These are phyloP conservation scores for Oryza meyeriana DNA, from an alignment of 176 grass and related monocot genomes.

Conservation along the genomic window DNA sequence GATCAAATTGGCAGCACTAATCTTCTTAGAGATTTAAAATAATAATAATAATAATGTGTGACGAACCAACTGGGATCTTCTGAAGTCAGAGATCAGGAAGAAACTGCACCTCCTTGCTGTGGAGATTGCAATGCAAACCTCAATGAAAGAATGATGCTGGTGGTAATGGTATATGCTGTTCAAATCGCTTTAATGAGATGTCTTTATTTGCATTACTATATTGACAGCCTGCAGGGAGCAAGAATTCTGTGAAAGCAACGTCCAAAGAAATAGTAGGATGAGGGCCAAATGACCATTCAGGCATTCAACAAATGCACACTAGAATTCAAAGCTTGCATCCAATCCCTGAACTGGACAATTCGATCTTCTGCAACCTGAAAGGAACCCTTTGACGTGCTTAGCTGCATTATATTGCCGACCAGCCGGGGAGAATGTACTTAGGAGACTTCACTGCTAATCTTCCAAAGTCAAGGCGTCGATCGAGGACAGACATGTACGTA, in stretches of 20 bases:
- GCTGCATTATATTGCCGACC: background rate
- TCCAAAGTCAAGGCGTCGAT: constrained; percentile 2
- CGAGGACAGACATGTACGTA: background rate
- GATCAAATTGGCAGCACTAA: background rate
- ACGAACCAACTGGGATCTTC: constrained; percentile 22
- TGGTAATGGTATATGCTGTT: constrained; percentile 45
- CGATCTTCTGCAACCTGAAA: constrained; percentile 19
- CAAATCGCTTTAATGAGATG: background rate
- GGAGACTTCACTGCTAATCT: constrained; percentile 21
- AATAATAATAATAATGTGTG: constrained; percentile 20
- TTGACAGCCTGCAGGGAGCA: constrained; percentile 30
- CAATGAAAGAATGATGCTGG: constrained; percentile 22
- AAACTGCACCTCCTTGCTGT: background rate
- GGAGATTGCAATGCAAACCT: constrained; percentile 16
- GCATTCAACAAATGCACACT: background rate
- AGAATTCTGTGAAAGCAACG: constrained; percentile 8
- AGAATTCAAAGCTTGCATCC: background rate
- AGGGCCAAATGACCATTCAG: constrained; percentile 21
- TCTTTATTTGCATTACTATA: constrained; percentile 11
- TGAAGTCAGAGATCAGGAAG: background rate
- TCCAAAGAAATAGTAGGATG: background rate
- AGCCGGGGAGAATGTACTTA: background rate
- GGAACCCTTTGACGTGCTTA: background rate
- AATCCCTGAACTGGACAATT: background rate
- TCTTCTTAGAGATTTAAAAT: background rate